Percentiles rank a stretch among this genome's conserved stretches.
These are phyloP conservation scores for Nymphaea colorata DNA, from an alignment of 164 flowering plant species.

Conservation along the genomic window DNA sequence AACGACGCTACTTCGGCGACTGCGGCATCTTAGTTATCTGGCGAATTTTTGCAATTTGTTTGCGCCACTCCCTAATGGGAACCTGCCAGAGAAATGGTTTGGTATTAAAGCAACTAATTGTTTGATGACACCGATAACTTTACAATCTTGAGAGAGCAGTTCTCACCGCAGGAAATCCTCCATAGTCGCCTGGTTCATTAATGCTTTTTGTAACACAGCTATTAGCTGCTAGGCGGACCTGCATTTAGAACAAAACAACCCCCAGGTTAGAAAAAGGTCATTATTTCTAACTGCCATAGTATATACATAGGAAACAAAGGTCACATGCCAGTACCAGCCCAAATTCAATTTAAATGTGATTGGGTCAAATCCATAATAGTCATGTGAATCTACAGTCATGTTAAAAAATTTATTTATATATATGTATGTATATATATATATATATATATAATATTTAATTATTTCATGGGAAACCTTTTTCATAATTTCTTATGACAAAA, in stretches of 20 bases:
- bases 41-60: conserved; percentile 41
- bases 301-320: no score
- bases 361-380: no score
- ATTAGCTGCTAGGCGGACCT: conserved; percentile 91
- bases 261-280: neutral
- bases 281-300: no score
- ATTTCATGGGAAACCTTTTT: no score
- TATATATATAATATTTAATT: no score
- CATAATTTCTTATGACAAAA: no score
- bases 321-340: no score
- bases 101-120: neutral
- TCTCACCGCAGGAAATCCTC: conserved; percentile 93
- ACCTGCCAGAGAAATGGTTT: conserved; percentile 28
- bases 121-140: neutral
- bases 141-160: neutral
- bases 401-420: no score
- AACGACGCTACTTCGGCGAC: neutral
- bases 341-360: no score
- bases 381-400: no score
- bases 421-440: no score
- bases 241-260: conserved; percentile 2
- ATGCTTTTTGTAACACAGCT: conserved; percentile 82
- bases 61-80: conserved; percentile 64
- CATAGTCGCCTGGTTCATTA: conserved; percentile 72
- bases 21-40: conserved; percentile 14